Conservation (phyloP, 345 rosid genomes). For the Capsella bursapastoris region DNA sequence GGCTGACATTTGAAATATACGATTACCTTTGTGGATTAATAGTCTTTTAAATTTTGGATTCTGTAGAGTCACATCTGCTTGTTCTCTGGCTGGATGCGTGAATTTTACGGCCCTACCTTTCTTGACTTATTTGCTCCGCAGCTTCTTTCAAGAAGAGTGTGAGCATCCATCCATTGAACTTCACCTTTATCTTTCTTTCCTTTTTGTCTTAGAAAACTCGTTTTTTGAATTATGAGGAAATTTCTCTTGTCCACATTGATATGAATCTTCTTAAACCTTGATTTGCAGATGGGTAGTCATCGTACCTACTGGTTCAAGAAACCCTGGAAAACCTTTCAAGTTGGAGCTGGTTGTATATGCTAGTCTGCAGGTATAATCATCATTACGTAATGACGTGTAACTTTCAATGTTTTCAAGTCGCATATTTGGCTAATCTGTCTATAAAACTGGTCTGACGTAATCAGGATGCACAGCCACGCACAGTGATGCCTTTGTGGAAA, state of each 20-base stretch:
- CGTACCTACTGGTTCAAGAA: constrained; percentile 82
- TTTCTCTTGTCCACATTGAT: neutral
- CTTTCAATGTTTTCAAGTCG: neutral
- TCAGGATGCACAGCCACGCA: constrained; percentile 93
- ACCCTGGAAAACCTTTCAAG: constrained; percentile 70
- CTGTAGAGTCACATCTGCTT: constrained; percentile 75
- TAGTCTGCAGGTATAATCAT: constrained; percentile 62
- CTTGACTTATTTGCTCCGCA: constrained; percentile 86
- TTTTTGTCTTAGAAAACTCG: neutral
- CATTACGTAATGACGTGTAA: neutral
- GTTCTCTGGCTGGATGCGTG: constrained; percentile 96
- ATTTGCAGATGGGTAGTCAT: constrained; percentile 85
- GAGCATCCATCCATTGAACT: constrained; percentile 35
- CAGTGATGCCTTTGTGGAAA: constrained; percentile 78
- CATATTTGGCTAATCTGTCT: neutral
- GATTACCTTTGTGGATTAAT: neutral
- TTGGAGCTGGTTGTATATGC: constrained; percentile 88
- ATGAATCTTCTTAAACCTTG: constrained; percentile 21
- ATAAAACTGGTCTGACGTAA: constrained; percentile 25
- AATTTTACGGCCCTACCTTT: constrained; percentile 82
- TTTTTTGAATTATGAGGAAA: constrained; percentile 7
- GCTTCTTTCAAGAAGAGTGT: constrained; percentile 88
- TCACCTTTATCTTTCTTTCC: neutral
- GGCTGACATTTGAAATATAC: neutral
- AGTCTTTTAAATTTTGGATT: neutral